Conservation (phyloP, 2,329 filamentous ascomycete species). For the Monilinia fructigena region DNA sequence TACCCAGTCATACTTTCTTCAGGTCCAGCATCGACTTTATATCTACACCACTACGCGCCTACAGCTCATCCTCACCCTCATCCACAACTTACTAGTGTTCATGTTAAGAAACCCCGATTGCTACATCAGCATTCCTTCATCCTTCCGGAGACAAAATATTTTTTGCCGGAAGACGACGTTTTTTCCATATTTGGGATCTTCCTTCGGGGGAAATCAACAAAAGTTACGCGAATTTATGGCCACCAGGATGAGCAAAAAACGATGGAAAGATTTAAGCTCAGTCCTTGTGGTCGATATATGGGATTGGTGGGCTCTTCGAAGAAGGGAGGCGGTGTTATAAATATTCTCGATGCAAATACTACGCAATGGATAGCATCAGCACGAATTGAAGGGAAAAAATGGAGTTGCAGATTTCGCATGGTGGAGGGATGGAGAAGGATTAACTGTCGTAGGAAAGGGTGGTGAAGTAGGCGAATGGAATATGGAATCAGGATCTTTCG, state of each 20-base stretch:
- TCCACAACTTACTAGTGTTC: slow-evolving; percentile 84
- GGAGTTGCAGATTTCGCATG: slow-evolving; percentile 90
- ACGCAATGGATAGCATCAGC: slow-evolving; percentile 86
- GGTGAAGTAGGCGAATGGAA: slow-evolving; percentile 91
- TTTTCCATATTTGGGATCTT: slow-evolving; percentile 94
- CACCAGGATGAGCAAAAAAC: slow-evolving; percentile 78
- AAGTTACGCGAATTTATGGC: slow-evolving; percentile 72
- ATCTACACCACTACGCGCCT: slow-evolving; percentile 83
- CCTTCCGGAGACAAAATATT: slow-evolving; percentile 76
- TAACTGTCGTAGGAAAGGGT: slow-evolving; percentile 80
- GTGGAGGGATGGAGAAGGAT: slow-evolving; percentile 81
- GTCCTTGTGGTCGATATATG: slow-evolving; percentile 83
- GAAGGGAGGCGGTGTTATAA: slow-evolving; percentile 86
- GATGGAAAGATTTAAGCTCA: slow-evolving; percentile 89
- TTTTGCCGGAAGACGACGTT: slow-evolving; percentile 81
- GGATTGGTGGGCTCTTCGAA: slow-evolving; percentile 75
- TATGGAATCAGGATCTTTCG: slow-evolving; percentile 63
- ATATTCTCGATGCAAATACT: slow-evolving; percentile 75
- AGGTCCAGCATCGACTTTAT: slow-evolving; percentile 79
- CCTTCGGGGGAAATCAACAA: slow-evolving; percentile 79
- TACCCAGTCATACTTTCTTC: slow-evolving; percentile 88
- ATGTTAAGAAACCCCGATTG: slow-evolving; percentile 81
- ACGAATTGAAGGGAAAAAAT: slow-evolving; percentile 75
- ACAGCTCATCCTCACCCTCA: slow-evolving; percentile 75
- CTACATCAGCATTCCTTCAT: slow-evolving; percentile 76